Percentiles rank a stretch among this genome's conserved stretches.
Conservation (phyloP, 768 basidiomycete genomes). For the Obba rivulosa region DNA sequence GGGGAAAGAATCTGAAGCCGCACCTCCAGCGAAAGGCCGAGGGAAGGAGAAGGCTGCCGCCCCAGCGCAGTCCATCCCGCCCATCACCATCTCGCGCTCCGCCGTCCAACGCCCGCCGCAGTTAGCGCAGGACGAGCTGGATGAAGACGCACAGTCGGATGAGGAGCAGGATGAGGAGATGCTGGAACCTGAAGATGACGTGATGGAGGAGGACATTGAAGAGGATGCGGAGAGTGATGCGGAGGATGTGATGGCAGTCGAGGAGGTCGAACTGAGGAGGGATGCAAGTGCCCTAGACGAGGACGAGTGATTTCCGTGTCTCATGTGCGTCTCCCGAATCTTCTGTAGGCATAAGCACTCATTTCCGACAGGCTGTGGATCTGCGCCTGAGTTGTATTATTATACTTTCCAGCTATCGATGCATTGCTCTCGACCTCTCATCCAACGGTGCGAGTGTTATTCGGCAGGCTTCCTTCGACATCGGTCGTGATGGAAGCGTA, state of each 20-base stretch:
- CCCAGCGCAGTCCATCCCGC: conserved; percentile 1
- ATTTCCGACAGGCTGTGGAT: no score
- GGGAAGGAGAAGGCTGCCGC: conserved; percentile 30
- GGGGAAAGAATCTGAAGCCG: conserved; percentile 18
- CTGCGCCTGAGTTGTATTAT: no score
- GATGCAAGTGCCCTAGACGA: conserved; percentile 35
- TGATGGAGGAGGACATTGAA: conserved; percentile 25
- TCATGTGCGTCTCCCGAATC: no score
- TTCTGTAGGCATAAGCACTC: no score
- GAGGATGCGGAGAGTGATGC: conserved; percentile 37
- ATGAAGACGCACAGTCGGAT: conserved; percentile 12
- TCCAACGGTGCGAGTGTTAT: no score
- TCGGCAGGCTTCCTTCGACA: no score
- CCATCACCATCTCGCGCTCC: conserved; percentile 15
- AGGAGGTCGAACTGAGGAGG: conserved; percentile 36
- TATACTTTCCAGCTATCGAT: no score
- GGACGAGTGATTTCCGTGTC: conserved; percentile 5
- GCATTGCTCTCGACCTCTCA: no score
- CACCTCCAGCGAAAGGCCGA: conserved; percentile 22
- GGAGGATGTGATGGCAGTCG: conserved; percentile 38
- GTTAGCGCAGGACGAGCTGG: conserved; percentile 7
- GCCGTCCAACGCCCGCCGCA: conserved; percentile 22
- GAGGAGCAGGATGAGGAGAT: conserved; percentile 25
- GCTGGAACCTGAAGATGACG: conserved; percentile 27
- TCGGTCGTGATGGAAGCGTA: no score